A percentile compares a stretch with the other conserved stretches of the same genome.
Evolutionary conservation across 2,329 filamentous ascomycete genomes (phyloP).

Genomic region (Arthrobotrys conoides): DNA sequence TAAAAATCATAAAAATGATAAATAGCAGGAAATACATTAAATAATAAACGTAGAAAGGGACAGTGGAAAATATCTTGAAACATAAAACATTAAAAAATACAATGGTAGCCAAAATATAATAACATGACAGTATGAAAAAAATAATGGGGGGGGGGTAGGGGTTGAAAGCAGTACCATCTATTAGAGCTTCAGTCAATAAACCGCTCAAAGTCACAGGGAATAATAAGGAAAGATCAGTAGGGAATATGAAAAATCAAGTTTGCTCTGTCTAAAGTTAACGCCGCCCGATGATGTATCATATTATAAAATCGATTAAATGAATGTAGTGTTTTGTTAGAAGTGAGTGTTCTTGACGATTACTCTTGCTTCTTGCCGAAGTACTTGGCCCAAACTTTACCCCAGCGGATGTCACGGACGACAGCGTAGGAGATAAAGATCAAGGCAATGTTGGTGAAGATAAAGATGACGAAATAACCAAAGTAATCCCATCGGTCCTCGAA

Average conservation of each 20-base stretch:
- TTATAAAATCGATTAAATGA: slow-evolving; percentile 5
- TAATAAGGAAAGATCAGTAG: neutral
- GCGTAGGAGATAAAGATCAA: slow-evolving; percentile 62
- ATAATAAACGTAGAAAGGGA: neutral
- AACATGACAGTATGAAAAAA: neutral
- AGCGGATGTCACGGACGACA: slow-evolving; percentile 63
- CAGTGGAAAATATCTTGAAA: neutral
- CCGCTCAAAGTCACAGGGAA: neutral
- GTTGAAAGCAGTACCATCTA: neutral
- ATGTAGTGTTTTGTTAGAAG: neutral
- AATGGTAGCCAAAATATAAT: neutral
- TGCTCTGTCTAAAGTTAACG: slow-evolving; percentile 16
- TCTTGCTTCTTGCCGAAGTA: slow-evolving; percentile 56
- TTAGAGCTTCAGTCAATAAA: neutral
- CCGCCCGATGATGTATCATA: neutral
- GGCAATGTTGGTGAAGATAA: slow-evolving; percentile 62
- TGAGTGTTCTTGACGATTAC: neutral
- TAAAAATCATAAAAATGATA: neutral
- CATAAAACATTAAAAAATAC: neutral
- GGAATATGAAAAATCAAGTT: slow-evolving; percentile 16
- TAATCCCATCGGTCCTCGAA: slow-evolving; percentile 62
- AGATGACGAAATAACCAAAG: slow-evolving; percentile 63
- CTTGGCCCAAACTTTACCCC: slow-evolving; percentile 62
- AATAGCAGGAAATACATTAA: neutral
- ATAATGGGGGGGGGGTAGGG: no score